Evolutionary conservation across 129 eudicot species (phyloP), one percentile per base, ranked within the genome.

Genomic region (Flaveria ramosissima): DNA sequence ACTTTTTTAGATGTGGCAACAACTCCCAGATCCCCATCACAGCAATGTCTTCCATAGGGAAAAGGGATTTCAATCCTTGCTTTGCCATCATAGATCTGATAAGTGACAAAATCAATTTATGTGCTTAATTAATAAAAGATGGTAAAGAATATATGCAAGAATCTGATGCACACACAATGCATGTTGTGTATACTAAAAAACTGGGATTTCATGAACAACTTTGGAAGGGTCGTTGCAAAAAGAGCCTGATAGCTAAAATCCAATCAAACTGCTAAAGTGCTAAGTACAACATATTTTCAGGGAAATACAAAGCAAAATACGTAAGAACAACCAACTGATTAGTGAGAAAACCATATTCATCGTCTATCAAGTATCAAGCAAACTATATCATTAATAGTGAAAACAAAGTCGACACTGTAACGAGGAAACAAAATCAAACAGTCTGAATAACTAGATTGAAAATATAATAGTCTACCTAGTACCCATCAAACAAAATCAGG

Each of bases 21-120:
- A 93, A 83, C 87, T 93, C 98, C 97, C 92, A 85, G 47, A 93
- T 84, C 62, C 98, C 98, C 98, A 93, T 93, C 32, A 94, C 93
- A 2, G 98, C 85, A 70, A 94, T 92, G 86, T 94, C 98, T 77
- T 94, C 98, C 78, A 94, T 87, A 46, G 98, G 96, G 75, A 91
- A 94, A 70, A 91, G 51, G 74, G 97, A 82, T 48, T 79, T 73
- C 47, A 94, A 71, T 71, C 98, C 97, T 53, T 91, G 93, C 42
- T 83, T 85, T 65, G 90, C 73, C 98, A 91, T 94, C 90, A 84
- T 56, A 57, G 76, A 70, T 77, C 98, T 94, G 78, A 57, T 16
- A 60, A 14, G 36, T 17, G 60, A 77, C 61, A 69, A 50, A 63
- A 7, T 7, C 57, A 59, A 27, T 23, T 9, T 19, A 6, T 56